Evolutionary conservation across 2,329 filamentous ascomycete species (phyloP).

Genomic region (Penicillium crustosum): DNA sequence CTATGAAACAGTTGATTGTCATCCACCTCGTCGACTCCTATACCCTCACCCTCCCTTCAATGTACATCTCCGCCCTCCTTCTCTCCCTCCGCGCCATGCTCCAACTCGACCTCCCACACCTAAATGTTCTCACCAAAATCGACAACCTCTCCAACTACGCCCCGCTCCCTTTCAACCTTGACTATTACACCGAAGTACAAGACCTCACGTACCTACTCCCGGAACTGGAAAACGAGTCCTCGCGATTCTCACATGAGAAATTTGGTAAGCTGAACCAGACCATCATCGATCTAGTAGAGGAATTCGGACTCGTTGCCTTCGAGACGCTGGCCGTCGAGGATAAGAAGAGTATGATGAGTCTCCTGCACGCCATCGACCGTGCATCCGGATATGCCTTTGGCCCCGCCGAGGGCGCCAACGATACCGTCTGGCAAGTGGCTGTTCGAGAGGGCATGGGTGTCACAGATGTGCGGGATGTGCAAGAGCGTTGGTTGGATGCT

Average conservation of each 20-base stretch:
- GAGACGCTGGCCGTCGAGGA: constrained; percentile 95
- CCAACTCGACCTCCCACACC: constrained; percentile 92
- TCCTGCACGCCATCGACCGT: constrained; percentile 84
- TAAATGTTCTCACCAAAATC: constrained; percentile 97
- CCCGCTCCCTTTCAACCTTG: constrained; percentile 87
- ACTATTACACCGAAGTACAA: constrained; percentile 97
- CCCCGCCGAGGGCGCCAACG: constrained; percentile 84
- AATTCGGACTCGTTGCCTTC: constrained; percentile 85
- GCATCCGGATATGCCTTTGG: constrained; percentile 94
- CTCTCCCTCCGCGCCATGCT: constrained; percentile 95
- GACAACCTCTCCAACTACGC: constrained; percentile 87
- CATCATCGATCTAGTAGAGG: constrained; percentile 81
- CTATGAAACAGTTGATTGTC: constrained; percentile 70
- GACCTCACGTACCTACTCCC: constrained; percentile 83
- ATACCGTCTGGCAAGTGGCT: constrained; percentile 94
- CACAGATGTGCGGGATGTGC: constrained; percentile 83
- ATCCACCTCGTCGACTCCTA: constrained; percentile 93
- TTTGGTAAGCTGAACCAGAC: constrained; percentile 83
- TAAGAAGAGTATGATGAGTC: constrained; percentile 92
- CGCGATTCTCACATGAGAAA: constrained; percentile 67
- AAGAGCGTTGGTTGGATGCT: constrained; percentile 91
- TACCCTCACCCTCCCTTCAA: constrained; percentile 84
- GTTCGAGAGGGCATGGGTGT: constrained; percentile 71
- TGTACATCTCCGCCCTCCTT: constrained; percentile 92
- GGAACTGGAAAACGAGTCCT: constrained; percentile 74